These are phyloP conservation scores for Pyronema domesticum DNA, from an alignment of 495 filamentous ascomycete species.

Conservation along the genomic window DNA sequence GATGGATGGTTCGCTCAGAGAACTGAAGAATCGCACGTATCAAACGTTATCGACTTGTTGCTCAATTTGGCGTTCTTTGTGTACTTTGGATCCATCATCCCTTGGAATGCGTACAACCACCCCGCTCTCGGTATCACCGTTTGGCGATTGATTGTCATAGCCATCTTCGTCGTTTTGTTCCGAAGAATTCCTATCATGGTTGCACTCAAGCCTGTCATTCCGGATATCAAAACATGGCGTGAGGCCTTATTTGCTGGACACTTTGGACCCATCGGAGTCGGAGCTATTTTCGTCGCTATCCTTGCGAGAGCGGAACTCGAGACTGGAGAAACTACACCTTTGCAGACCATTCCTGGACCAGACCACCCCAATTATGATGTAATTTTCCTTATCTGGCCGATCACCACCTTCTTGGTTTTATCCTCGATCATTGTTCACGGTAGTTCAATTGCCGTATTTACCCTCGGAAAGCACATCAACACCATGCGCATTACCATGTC, in stretches of 20 bases:
- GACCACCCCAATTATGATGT: conserved; percentile 44
- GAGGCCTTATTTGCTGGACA: conserved; percentile 96
- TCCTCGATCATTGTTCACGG: conserved; percentile 91
- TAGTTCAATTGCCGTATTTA: conserved; percentile 95
- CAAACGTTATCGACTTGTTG: conserved; percentile 95
- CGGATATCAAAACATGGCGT: conserved; percentile 95
- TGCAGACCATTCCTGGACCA: conserved; percentile 37
- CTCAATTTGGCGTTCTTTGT: conserved; percentile 97
- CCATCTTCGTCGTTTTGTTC: conserved; percentile 84
- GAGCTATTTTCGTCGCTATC: conserved; percentile 89
- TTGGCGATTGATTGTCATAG: conserved; percentile 79
- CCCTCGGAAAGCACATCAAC: conserved; percentile 94
- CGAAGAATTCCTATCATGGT: conserved; percentile 95
- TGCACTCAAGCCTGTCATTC: conserved; percentile 76
- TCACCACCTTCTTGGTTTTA: conserved; percentile 86
- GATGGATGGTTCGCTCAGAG: conserved; percentile 98
- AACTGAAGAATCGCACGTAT: conserved; percentile 95
- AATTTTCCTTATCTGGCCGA: conserved; percentile 80
- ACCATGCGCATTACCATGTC: conserved; percentile 90
- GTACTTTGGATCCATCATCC: conserved; percentile 91
- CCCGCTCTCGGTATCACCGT: conserved; percentile 51
- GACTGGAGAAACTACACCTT: conserved; percentile 49
- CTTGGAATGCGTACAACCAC: conserved; percentile 75
- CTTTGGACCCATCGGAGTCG: conserved; percentile 95
- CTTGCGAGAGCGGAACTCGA: conserved; percentile 80